phyloP scores from a whole-genome alignment of 345 rosid genomes.

The Corymbia maculata region DNA sequence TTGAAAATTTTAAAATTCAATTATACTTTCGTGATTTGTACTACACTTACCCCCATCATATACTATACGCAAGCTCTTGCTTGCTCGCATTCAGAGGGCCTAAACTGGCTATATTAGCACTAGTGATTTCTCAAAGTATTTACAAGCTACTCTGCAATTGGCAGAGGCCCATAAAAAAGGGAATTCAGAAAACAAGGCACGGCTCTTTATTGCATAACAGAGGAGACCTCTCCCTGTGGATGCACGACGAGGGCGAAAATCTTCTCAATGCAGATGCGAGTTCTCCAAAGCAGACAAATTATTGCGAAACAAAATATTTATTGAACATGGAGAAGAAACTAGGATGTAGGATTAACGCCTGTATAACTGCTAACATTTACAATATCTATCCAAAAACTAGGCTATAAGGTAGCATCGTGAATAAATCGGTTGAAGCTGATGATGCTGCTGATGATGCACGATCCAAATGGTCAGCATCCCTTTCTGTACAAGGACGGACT shows the following conservation, averaged over 20 bases:
- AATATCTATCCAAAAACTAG: background rate
- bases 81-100: background rate
- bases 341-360: background rate
- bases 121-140: background rate
- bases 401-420: background rate
- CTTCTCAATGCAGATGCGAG: background rate
- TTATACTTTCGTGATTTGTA: too few species aligned
- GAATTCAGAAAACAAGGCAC: background rate
- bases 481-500: background rate
- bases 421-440: background rate
- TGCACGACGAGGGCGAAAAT: background rate
- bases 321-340: background rate
- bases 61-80: background rate
- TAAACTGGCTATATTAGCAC: background rate
- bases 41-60: background rate
- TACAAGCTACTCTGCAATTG: background rate
- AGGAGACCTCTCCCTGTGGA: background rate
- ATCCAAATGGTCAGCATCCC: background rate
- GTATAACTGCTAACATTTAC: background rate
- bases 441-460: background rate
- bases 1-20: too few species aligned
- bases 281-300: background rate
- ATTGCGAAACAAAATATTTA: background rate
- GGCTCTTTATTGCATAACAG: background rate
- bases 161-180: background rate